Evolutionary conservation across 1,139 yeast genomes (phyloP), one percentile per base, ranked within the genome.

Genomic region (Suhomyces maxii): DNA sequence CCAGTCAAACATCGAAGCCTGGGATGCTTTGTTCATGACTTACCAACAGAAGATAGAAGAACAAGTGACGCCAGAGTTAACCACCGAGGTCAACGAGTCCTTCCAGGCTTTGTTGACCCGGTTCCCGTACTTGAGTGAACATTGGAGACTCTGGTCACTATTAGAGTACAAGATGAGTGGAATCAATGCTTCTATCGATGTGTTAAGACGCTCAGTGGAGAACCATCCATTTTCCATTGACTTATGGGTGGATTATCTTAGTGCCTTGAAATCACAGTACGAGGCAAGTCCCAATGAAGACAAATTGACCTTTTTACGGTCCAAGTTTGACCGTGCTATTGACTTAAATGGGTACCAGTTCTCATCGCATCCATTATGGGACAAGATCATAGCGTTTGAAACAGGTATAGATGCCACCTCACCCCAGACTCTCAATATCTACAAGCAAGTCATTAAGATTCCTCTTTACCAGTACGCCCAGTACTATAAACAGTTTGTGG

Each of bases 391-490:
- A 31, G 80, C 71, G 23, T 81, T 77, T 66, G 80, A 77, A 49
- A 56, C 65, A 3, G 52, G 57, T 13, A 42, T 56, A 4, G 58
- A 60, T 12, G 60, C 59, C 12, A 30, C 31, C 8, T 36, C 49
- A 3, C 50, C 55, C 3, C 40, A 37, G 28, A 60, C 77, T 7
- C 55, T 76, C 6, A 51, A 56, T 7, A 56, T 81, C 2, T 74
- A 82, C 50, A 55, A 73, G 35, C 65, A 68, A 42, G 65, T 83
- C 8, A 66, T 81, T 7, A 60, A 58, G 13, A 67, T 84, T 2
- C 93, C 95, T 0, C 64, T 85, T 32, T 86, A 86, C 62, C 88
- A 84, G 55, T 86, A 86, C 59, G 81, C 91, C 0, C 79, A 74
- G 53, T 86, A 83, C 59, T 82, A 77, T 54, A 77, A 77, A 41